Evolutionary conservation across 2,329 filamentous ascomycete species (phyloP).

Genomic region (Diaporthe ampelina): DNA sequence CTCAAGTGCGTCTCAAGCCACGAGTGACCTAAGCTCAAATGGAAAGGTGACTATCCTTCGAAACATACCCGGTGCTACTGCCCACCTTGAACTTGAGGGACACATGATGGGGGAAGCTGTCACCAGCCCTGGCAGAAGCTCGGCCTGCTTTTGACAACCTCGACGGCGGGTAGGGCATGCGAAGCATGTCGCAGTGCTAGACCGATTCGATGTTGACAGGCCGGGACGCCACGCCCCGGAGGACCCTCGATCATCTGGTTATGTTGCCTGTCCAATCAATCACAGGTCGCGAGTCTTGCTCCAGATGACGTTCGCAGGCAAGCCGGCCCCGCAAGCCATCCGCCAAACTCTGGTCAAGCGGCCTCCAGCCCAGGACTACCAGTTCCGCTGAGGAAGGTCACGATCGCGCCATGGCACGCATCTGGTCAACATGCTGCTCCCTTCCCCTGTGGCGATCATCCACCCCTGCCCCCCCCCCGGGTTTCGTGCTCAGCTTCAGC

Average conservation of each 20-base stretch:
- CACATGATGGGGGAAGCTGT: conserved; percentile 1
- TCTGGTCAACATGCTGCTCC: not conserved
- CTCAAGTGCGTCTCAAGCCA: conserved; percentile 32
- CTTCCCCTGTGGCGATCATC: not conserved
- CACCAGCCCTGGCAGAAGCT: not conserved
- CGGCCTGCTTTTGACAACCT: conserved; percentile 16
- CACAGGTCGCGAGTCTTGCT: not conserved
- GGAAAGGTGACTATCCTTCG: conserved; percentile 25
- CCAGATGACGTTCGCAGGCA: not conserved
- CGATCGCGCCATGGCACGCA: not conserved
- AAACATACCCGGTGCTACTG: conserved; percentile 22
- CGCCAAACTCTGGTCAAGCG: conserved; percentile 11
- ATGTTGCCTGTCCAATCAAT: not conserved
- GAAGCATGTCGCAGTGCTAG: conserved; percentile 3
- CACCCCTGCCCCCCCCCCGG: not conserved
- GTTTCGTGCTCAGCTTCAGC: conserved; percentile 19
- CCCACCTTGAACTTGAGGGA: conserved; percentile 1
- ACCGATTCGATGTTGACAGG: conserved; percentile 13
- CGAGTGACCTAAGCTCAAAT: conserved; percentile 25
- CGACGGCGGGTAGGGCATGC: not conserved
- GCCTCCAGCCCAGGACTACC: not conserved
- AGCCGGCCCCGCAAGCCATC: not conserved
- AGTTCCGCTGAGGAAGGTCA: not conserved
- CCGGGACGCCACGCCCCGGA: not conserved
- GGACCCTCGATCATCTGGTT: not conserved